Evolutionary conservation across 805 yeast species (phyloP), one percentile per base, ranked within the genome.

Genomic region (Schwanniomyces polymorphus): DNA sequence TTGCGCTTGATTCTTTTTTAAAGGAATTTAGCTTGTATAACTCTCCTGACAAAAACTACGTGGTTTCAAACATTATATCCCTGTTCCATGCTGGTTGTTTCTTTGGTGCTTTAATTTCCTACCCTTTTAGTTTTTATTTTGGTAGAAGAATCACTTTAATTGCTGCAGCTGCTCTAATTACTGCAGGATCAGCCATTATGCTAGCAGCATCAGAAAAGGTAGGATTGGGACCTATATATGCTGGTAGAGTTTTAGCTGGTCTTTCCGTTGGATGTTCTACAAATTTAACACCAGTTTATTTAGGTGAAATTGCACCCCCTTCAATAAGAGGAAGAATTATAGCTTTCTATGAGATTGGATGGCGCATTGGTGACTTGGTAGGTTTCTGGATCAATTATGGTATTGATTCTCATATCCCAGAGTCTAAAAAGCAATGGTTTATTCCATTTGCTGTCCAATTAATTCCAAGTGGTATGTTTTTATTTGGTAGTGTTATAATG

Each of bases 71-170:
- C 51, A 61, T 70, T 27, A 67, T 70, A 27, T 66, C 72, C 2
- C 71, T 69, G 26, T 70, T 69, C 56, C 74, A 68, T 51, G 72
- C 66, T 14, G 75, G 74, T 6, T 65, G 72, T 47, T 69, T 69
- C 50, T 69, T 68, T 48, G 75, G 75, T 11, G 70, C 74, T 9
- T 54, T 70, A 42, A 50, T 67, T 28, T 64, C 72, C 14, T 70
- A 70, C 48, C 74, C 74, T 4, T 61, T 58, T 31, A 59, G 70
- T 23, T 65, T 57, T 51, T 68, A 67, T 44, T 59, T 55, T 23
- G 75, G 74, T 11, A 58, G 75, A 34, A 55, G 63, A 28, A 43
- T 61, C 18, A 56, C 74, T 8, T 59, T 69, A 44, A 59, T 64
- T 10, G 48, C 60, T 17, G 72, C 72, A 7, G 66, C 72, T 10